phyloP scores from a whole-genome alignment of 2,329 filamentous ascomycete genomes.

The Aureobasidium musti region DNA sequence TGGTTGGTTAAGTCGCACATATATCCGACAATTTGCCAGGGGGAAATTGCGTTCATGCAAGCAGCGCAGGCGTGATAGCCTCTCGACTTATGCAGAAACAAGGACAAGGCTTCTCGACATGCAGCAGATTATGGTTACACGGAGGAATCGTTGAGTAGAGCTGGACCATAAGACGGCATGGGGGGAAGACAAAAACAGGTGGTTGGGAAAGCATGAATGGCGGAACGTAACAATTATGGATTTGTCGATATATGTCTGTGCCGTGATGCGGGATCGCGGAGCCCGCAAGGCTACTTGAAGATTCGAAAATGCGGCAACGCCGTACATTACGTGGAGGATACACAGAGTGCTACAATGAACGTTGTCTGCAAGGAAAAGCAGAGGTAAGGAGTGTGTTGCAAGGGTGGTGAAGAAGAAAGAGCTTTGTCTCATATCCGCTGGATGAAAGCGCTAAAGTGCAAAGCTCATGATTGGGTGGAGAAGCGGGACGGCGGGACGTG shows the following conservation, averaged over 20 bases:
- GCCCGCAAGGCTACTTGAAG: no score
- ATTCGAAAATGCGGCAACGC: no score
- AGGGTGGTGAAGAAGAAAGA: not conserved
- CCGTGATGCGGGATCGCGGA: no score
- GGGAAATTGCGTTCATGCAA: slow-evolving; percentile 10
- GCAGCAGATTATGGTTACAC: slow-evolving; percentile 5
- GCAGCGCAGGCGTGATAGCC: not conserved
- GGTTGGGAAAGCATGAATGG: slow-evolving; percentile 18
- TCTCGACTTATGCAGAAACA: slow-evolving; percentile 18
- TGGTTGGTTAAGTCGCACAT: not conserved
- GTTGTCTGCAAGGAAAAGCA: not conserved
- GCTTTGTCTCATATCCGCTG: not conserved
- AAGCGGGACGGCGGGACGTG: not conserved
- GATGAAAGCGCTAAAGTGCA: not conserved
- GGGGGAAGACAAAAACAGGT: not conserved
- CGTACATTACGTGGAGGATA: no score
- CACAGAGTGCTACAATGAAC: not conserved
- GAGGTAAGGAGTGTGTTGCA: not conserved
- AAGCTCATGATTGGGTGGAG: not conserved
- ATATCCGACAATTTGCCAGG: not conserved
- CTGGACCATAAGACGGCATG: not conserved
- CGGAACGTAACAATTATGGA: no score
- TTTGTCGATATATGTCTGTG: no score
- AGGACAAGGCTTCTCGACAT: not conserved
- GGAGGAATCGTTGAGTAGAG: not conserved